Conservation (phyloP, 257 asterid species). For the Salvia hispanica region DNA sequence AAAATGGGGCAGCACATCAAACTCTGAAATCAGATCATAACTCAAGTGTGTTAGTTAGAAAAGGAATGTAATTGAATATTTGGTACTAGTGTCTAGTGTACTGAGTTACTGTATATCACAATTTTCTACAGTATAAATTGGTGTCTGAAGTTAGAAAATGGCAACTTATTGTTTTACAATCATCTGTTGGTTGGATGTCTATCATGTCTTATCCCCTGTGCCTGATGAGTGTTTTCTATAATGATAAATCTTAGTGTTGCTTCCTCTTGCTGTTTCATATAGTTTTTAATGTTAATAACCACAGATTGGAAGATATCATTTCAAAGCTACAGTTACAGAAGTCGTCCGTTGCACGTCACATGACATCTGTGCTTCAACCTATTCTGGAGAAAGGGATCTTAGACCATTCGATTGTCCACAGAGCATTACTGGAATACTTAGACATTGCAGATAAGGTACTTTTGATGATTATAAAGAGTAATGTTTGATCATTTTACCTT, state of each 20-base stretch:
- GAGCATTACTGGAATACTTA: conserved; percentile 71
- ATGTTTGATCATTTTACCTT: background rate
- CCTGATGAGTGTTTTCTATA: background rate
- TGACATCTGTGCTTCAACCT: conserved; percentile 79
- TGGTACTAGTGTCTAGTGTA: background rate
- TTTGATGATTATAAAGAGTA: conserved; percentile 7
- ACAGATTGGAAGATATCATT: conserved; percentile 82
- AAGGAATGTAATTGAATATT: background rate
- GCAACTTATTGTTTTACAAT: background rate
- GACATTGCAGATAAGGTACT: conserved; percentile 78
- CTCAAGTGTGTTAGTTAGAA: background rate
- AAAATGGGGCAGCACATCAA: conserved; percentile 4
- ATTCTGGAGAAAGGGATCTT: conserved; percentile 88
- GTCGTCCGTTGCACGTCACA: conserved; percentile 81
- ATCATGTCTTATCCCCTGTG: background rate
- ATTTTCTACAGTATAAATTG: background rate
- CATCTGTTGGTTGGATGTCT: conserved; percentile 8
- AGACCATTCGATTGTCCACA: conserved; percentile 91
- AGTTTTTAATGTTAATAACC: background rate
- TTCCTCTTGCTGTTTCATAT: background rate
- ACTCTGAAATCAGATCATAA: background rate
- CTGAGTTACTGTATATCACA: background rate
- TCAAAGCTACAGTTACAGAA: conserved; percentile 69
- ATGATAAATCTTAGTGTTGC: background rate
- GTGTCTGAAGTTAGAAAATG: conserved; percentile 10